A percentile compares a stretch with the other conserved stretches of the same genome.
phyloP scores from a whole-genome alignment of 805 yeast genomes.

The Candida ponderosae region DNA sequence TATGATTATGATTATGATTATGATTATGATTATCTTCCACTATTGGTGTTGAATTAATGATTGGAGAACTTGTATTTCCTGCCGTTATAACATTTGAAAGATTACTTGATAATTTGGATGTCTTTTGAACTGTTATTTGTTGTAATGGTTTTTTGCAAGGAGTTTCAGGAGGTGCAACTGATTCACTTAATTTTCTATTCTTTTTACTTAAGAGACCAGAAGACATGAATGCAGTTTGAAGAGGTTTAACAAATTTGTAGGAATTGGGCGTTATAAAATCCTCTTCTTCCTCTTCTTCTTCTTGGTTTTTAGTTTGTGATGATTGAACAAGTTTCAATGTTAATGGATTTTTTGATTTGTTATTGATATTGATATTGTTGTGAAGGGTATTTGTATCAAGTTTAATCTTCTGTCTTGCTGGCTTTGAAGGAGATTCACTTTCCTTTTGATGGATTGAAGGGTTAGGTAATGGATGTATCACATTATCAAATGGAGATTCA shows the following conservation, averaged over 20 bases:
- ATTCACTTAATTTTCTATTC: slow-evolving; percentile 30
- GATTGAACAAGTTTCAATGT: background rate
- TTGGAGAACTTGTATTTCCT: slow-evolving; percentile 15
- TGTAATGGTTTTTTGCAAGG: slow-evolving; percentile 45
- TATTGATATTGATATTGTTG: slow-evolving; percentile 7
- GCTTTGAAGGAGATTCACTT: slow-evolving; percentile 24
- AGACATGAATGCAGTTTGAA: slow-evolving; percentile 76
- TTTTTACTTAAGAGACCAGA: slow-evolving; percentile 64
- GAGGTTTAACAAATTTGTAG: slow-evolving; percentile 70
- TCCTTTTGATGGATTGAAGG: slow-evolving; percentile 19
- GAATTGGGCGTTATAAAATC: slow-evolving; percentile 43
- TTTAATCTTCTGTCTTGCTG: slow-evolving; percentile 21
- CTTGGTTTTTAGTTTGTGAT: background rate
- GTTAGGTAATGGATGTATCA: slow-evolving; percentile 17
- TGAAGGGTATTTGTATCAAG: slow-evolving; percentile 1
- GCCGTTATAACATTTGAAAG: slow-evolving; percentile 21
- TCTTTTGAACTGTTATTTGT: background rate
- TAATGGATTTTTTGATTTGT: slow-evolving; percentile 2
- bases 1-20: background rate
- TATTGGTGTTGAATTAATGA: slow-evolving; percentile 18
- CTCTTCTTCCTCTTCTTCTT: background rate
- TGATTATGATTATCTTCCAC: slow-evolving; percentile 1
- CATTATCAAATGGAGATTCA: slow-evolving; percentile 16
- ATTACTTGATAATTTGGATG: slow-evolving; percentile 3
- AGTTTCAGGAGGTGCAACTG: slow-evolving; percentile 49